These are phyloP conservation scores for Ascomycota sp. DNA, from an alignment of 2,329 filamentous ascomycete genomes.

Conservation along the genomic window DNA sequence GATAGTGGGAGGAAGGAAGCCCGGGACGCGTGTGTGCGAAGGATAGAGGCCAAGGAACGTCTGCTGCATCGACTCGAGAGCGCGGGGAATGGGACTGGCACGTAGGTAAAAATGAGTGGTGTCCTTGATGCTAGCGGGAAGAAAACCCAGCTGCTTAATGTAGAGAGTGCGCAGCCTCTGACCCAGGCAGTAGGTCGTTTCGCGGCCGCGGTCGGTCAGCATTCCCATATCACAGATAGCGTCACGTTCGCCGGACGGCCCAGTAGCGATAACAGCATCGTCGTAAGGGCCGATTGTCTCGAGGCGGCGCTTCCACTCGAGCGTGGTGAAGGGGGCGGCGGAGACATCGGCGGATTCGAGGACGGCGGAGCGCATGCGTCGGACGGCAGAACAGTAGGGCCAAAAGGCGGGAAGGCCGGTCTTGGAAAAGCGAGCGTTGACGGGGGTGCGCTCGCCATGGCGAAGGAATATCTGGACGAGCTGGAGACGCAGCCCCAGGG, in stretches of 20 bases:
- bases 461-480: conserved; percentile 73
- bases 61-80: conserved; percentile 57
- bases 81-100: conserved; percentile 50
- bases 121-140: conserved; percentile 35
- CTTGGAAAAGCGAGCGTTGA: conserved; percentile 73
- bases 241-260: conserved; percentile 49
- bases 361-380: conserved; percentile 37
- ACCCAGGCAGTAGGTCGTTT: conserved; percentile 49
- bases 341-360: conserved; percentile 18
- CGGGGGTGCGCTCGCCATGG: conserved; percentile 63
- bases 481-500: conserved; percentile 54
- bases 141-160: conserved; percentile 49
- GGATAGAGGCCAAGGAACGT: conserved; percentile 57
- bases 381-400: conserved; percentile 72
- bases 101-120: conserved; percentile 47
- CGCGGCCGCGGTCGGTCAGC: conserved; percentile 52
- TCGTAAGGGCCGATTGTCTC: conserved; percentile 60
- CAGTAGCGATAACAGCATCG: conserved; percentile 45
- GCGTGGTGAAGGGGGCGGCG: conserved; percentile 17
- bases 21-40: conserved; percentile 15
- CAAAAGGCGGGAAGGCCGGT: conserved; percentile 46
- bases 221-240: conserved; percentile 58
- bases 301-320: conserved; percentile 47
- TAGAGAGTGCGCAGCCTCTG: conserved; percentile 47
- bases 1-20: conserved; percentile 40